These are phyloP conservation scores for Colletotrichum sp. DNA, from an alignment of 2,329 filamentous ascomycete species.

Conservation along the genomic window DNA sequence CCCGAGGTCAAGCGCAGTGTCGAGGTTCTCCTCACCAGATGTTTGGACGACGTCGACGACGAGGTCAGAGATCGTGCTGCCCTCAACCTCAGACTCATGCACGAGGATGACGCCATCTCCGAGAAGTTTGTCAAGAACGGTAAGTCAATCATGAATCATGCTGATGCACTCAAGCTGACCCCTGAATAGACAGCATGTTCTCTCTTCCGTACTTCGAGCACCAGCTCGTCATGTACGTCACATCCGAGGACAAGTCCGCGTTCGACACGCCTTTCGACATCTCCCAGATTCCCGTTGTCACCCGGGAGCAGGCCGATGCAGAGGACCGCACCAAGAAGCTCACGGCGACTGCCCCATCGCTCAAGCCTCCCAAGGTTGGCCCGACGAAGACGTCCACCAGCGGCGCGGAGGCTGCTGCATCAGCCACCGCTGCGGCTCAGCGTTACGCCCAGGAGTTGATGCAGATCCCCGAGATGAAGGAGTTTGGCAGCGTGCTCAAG, in stretches of 20 bases:
- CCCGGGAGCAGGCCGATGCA: constrained; percentile 92
- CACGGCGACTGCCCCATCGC: constrained; percentile 86
- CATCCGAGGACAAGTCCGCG: constrained; percentile 84
- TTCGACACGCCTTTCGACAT: constrained; percentile 91
- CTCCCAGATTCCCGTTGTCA: constrained; percentile 88
- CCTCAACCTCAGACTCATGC: constrained; percentile 90
- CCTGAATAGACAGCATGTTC: constrained; percentile 81
- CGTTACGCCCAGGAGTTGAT: constrained; percentile 89
- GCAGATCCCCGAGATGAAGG: constrained; percentile 88
- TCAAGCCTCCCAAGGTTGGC: constrained; percentile 88
- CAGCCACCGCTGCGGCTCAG: constrained; percentile 80
- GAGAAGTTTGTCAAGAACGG: constrained; percentile 91
- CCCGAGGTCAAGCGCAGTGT: constrained; percentile 97
- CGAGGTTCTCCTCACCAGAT: constrained; percentile 87
- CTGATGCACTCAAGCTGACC: neutral
- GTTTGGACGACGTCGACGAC: constrained; percentile 95
- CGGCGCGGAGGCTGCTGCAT: constrained; percentile 76
- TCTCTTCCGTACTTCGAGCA: constrained; percentile 95
- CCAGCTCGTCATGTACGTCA: constrained; percentile 97
- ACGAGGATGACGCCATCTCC: constrained; percentile 87
- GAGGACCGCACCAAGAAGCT: constrained; percentile 98
- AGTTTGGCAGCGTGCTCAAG: constrained; percentile 90
- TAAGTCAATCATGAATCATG: constrained; percentile 44
- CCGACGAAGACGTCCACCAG: constrained; percentile 73
- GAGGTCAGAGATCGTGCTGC: constrained; percentile 96